Evolutionary conservation across 73 alveolate genomes (phyloP).

Genomic region (Uronychia binucleata): DNA sequence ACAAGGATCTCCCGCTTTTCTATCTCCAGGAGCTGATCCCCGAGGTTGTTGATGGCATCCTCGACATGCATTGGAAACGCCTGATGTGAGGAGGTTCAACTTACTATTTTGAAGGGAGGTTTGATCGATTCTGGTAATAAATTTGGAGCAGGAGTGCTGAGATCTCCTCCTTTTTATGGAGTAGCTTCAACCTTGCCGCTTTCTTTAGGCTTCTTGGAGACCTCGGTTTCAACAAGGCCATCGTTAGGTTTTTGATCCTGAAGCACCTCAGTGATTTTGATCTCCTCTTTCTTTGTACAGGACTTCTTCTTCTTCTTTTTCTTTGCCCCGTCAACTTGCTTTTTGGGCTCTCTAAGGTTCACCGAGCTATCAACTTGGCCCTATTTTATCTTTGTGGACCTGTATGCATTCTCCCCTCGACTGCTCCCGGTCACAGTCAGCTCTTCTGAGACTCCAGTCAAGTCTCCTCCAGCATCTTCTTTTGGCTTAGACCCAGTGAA

Average conservation of each 20-base stretch:
- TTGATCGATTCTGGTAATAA: not conserved
- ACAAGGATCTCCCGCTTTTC: conserved; percentile 16
- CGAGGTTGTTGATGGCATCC: not conserved
- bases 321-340: not conserved
- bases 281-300: not conserved
- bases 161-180: not conserved
- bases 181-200: not conserved
- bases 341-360: not conserved
- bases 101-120: not conserved
- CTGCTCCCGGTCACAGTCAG: not conserved
- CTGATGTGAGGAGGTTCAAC: not conserved
- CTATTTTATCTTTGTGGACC: not conserved
- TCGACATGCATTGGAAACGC: conserved; percentile 23
- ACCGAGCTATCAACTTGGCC: not conserved
- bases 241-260: too few species aligned
- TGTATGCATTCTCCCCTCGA: not conserved
- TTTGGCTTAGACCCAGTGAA: not conserved
- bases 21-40: not conserved
- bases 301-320: not conserved
- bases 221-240: too few species aligned
- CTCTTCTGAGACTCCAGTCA: not conserved
- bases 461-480: not conserved
- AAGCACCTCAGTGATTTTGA: not conserved
- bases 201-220: not conserved
- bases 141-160: not conserved